Evolutionary conservation across 805 yeast species (phyloP), one percentile per base, ranked within the genome.

Genomic region (Yamadazyma nakazawae): DNA sequence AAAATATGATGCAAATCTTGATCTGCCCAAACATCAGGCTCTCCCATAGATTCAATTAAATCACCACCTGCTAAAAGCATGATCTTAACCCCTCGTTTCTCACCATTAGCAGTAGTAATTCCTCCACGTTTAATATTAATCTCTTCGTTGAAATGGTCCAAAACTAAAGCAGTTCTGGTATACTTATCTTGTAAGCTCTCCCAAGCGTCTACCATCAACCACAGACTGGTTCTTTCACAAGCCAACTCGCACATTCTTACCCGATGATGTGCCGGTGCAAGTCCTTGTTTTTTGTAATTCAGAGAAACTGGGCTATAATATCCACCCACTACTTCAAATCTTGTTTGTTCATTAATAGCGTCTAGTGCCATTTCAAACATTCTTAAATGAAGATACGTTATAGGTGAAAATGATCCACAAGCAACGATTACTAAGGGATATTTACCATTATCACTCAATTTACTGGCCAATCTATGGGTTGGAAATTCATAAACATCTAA

Each of bases 151-250:
- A 94, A 94, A 66, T 94, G 99, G 63, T 94, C 99, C 60, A 94
- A 75, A 5, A 94, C 99, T 45, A 89, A 78, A 1, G 98, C 97
- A 0, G 99, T 94, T 55, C 99, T 78, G 24, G 96, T 89, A 64
- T 94, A 94, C 39, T 82, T 77, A 1, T 88, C 87, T 66, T 94
- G 99, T 50, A 94, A 73, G 2, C 95, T 85, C 69, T 94, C 99
- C 99, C 99, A 94, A 1, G 98, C 97, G 64, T 94, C 99, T 25
- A 94, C 99, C 99, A 94, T 94, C 34, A 94, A 75, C 99, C 99
- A 94, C 24, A 92, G 83, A 3, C 94, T 83, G 0, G 99, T 94
- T 59, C 99, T 77, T 62, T 94, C 99, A 66, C 99, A 91, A 0
- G 97, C 98, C 60, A 94, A 75, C 64, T 94, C 99, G 67, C 99